Evolutionary conservation across 2,329 filamentous ascomycete genomes (phyloP), one percentile per base, ranked within the genome.

Genomic region (Aspergillus fischeri): DNA sequence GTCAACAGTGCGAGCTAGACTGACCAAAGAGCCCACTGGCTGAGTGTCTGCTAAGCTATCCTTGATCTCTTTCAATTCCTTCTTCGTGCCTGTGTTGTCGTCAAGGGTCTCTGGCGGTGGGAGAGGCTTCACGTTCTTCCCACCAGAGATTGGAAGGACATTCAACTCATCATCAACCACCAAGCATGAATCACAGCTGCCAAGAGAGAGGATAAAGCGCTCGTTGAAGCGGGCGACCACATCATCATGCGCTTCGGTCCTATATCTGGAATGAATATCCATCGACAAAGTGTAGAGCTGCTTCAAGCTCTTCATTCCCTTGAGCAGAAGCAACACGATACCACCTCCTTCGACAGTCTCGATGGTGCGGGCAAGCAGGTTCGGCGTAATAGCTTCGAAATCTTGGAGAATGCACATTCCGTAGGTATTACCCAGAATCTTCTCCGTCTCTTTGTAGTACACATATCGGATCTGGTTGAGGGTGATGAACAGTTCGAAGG

Each of bases 381-480:
- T 99, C n/a, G 94, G 94, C 9, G 94, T 99, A 65, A 99, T 85
- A 44, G 92, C 94, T 76, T 99, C 94, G 68, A 99, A 99, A 72
- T 99, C 94, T 75, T 99, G 94, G 65, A 99, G 78, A 63, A 99
- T 96, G 74, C 92, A 97, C 91, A 97, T 97, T 72, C 93, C 93
- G 72, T 94, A 99, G 47, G 94, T 99, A 75, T 97, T 96, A 73
- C 94, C 94, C 56, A 97, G 78, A 70, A 99, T 97, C 81, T 97
- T 97, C 70, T 99, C 94, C 28, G 94, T 97, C 79, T 99, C 94
- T 78, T 99, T 99, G 81, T 99, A 99, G 82, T 96, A 99, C 57
- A 94, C 91, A 83, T 99, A 99, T 75, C 94, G 90, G 73, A 99
- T 96, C 75, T 97, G 92, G 79, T 97, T 90, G 56, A 96, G 86